phyloP scores from a whole-genome alignment of 768 basidiomycete genomes.

The Phallus indusiatus region DNA sequence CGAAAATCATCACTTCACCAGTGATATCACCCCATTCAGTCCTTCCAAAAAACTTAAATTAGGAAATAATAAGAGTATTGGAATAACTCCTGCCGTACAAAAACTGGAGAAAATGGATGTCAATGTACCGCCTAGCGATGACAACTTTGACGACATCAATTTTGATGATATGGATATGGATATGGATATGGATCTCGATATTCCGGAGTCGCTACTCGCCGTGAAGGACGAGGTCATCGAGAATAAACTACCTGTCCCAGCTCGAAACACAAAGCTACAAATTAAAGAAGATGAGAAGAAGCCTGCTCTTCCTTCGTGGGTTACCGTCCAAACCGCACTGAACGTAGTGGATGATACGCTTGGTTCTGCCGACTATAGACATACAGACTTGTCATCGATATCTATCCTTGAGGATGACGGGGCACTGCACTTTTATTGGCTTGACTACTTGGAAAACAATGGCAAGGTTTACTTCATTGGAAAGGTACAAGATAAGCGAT shows the following conservation, averaged over 20 bases:
- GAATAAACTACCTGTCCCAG: slow-evolving; percentile 12
- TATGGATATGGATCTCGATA: slow-evolving; percentile 16
- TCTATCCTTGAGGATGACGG: slow-evolving; percentile 76
- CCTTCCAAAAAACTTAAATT: slow-evolving; percentile 60
- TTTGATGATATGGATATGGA: slow-evolving; percentile 16
- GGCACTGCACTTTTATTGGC: slow-evolving; percentile 87
- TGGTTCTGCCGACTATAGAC: slow-evolving; percentile 22
- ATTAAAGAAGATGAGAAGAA: slow-evolving; percentile 29
- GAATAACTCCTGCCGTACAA: slow-evolving; percentile 46
- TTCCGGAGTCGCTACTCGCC: slow-evolving; percentile 14
- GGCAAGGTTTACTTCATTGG: slow-evolving; percentile 86
- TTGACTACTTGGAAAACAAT: slow-evolving; percentile 84
- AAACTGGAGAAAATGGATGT: slow-evolving; percentile 52
- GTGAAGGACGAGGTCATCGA: slow-evolving; percentile 15
- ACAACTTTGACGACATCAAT: slow-evolving; percentile 45
- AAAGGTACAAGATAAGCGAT: slow-evolving; percentile 75
- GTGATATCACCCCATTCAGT: slow-evolving; percentile 55
- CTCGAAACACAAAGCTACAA: slow-evolving; percentile 12
- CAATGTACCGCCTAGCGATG: slow-evolving; percentile 36
- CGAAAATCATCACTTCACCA: slow-evolving; percentile 26
- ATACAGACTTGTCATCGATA: slow-evolving; percentile 30
- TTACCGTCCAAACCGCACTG: slow-evolving; percentile 67
- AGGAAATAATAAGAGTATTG: slow-evolving; percentile 22
- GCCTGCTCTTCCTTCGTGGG: slow-evolving; percentile 46
- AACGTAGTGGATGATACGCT: slow-evolving; percentile 53